Conservation (phyloP, 2,329 filamentous ascomycete species). For the Aspergillus sclerotialis region DNA sequence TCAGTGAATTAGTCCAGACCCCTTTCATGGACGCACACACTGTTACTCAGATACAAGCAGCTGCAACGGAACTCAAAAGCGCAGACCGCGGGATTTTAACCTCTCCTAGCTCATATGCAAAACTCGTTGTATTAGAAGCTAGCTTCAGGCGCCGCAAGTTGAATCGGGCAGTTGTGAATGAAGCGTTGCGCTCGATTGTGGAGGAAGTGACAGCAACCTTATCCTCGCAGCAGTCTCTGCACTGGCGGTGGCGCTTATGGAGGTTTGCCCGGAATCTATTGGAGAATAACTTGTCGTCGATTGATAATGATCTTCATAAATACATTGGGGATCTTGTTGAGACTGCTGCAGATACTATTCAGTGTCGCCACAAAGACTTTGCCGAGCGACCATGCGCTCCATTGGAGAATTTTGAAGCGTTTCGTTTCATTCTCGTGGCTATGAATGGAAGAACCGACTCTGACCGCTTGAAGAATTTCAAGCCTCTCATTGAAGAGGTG, state of each 20-base stretch:
- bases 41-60: conserved; percentile 23
- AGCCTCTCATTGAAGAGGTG: conserved; percentile 17
- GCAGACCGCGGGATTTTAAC: conserved; percentile 21
- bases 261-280: conserved; percentile 27
- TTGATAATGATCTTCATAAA: conserved; percentile 13
- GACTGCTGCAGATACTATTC: conserved; percentile 22
- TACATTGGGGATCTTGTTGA: conserved; percentile 18
- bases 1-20: conserved; percentile 25
- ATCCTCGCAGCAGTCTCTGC: conserved; percentile 21
- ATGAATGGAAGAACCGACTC: conserved; percentile 14
- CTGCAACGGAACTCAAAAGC: conserved; percentile 19
- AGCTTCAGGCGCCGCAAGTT: conserved; percentile 21
- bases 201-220: conserved; percentile 22
- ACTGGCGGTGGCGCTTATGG: conserved; percentile 39
- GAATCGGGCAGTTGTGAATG: conserved; percentile 16
- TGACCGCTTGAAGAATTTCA: conserved; percentile 18
- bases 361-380: conserved; percentile 21
- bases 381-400: conserved; percentile 16
- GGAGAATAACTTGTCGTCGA: conserved; percentile 19
- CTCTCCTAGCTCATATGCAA: conserved; percentile 24
- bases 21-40: conserved; percentile 23
- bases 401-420: conserved; percentile 33
- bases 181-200: conserved; percentile 17
- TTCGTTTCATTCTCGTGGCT: conserved; percentile 24
- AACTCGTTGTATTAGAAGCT: conserved; percentile 30